Evolutionary conservation across 805 yeast genomes (phyloP).

Genomic region (Sporopachydermia quercuum): DNA sequence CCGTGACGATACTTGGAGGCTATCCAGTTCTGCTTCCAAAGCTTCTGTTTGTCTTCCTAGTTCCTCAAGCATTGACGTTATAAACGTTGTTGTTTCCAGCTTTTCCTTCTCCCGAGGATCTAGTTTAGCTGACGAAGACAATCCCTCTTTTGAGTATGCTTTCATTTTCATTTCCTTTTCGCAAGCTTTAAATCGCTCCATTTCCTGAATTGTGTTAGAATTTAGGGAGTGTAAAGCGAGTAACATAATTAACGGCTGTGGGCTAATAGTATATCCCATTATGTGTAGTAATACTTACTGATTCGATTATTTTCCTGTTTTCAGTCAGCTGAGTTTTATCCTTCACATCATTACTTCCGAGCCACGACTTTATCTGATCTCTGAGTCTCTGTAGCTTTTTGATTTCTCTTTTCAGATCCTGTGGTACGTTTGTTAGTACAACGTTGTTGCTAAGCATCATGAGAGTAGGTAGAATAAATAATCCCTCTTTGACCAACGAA

Average conservation of each 20-base stretch:
- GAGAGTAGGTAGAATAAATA: too few relatives aligned
- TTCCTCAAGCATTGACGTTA: conserved; percentile 62
- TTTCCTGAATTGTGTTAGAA: conserved; percentile 28
- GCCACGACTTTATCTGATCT: conserved; percentile 93
- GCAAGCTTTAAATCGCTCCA: conserved; percentile 92
- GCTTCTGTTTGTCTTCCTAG: conserved; percentile 68
- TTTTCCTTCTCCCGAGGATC: conserved; percentile 77
- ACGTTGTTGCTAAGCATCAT: too few relatives aligned
- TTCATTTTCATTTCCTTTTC: conserved; percentile 89
- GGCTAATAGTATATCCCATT: too few relatives aligned
- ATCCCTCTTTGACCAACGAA: too few relatives aligned
- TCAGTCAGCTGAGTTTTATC: conserved; percentile 74
- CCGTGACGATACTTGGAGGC: conserved; percentile 33
- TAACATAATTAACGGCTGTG: too few relatives aligned
- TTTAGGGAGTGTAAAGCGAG: neutral
- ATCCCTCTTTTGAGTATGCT: conserved; percentile 87
- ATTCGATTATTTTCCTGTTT: conserved; percentile 47
- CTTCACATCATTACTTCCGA: conserved; percentile 80
- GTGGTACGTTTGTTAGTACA: conserved; percentile 2
- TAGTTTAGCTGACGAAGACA: conserved; percentile 50
- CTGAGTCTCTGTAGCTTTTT: conserved; percentile 86
- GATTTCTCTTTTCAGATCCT: conserved; percentile 83
- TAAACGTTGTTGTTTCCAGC: conserved; percentile 53
- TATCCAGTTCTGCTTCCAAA: conserved; percentile 57
- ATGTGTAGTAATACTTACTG: conserved; percentile 15